Evolutionary conservation across 192 early-diverging fungal genomes (phyloP), one percentile per base, ranked within the genome.

Genomic region (Coemansia sp.): DNA sequence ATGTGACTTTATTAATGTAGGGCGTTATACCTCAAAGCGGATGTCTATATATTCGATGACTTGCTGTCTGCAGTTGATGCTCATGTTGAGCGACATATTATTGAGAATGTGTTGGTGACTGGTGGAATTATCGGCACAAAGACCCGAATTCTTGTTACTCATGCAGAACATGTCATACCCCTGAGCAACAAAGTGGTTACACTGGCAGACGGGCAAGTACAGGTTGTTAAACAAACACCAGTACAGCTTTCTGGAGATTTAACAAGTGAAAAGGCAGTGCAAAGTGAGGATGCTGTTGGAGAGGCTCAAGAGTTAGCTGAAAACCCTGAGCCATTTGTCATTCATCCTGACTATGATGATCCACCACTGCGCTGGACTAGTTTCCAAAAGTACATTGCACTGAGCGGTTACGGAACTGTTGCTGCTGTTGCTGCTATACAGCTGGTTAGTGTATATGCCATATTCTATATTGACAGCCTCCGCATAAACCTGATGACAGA

Each of bases 401-500:
- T 69, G 25, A 70, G 73, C 32, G 61, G 67, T 27, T 64, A 66
- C 24, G 50, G 57, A 29, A 47, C 41, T 10, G 43, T 76, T 5
- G 41, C 64, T 6, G 5, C 45, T 2, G 60, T 70, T 0, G 22
- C 54, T 10, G 38, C n/a, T 4, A 15, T 66, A 12, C 55, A 76
- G 43, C n/a, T 63, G 12, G 43, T 32, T n/a, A 66, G 60, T 12
- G 51, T 53, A 0, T 70, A 64, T 17, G 50, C 65, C 7, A 10
- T 67, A 21, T 60, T 70, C 37, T 62, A 67, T n/a, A 51, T 51
- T 24, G 67, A 65, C 45, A 45, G 50, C 5, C 59, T 69, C 47
- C 64, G 73, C 1, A 63, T 69, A 5, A 17, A 47, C 12, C 53
- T 70, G 11, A 76, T 76, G 67, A 48, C 48, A 4, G 67, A 76